A percentile compares a stretch with the other conserved stretches of the same genome.
These are phyloP conservation scores for Nissolia schottii DNA, from an alignment of 306 rosid species.

Conservation along the genomic window DNA sequence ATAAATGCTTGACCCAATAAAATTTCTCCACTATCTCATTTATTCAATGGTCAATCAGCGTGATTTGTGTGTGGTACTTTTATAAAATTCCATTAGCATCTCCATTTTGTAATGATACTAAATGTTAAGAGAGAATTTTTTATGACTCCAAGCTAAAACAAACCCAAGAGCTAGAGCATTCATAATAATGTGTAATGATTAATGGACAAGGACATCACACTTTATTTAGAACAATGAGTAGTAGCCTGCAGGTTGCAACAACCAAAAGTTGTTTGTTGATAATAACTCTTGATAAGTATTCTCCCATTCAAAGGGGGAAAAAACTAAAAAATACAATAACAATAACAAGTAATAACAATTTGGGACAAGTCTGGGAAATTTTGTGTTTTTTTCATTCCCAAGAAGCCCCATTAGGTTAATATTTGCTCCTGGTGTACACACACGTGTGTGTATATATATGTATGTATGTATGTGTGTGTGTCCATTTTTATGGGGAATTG, in stretches of 20 bases:
- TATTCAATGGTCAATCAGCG: neutral
- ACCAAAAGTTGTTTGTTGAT: neutral
- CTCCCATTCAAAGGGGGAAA: too few species aligned
- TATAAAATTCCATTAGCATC: neutral
- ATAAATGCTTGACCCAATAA: too few species aligned
- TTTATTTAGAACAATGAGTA: neutral
- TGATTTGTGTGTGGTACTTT: neutral
- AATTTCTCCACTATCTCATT: neutral
- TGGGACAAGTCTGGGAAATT: neutral
- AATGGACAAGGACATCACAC: neutral
- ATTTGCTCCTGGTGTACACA: neutral
- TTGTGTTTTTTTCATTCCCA: neutral
- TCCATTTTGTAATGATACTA: neutral
- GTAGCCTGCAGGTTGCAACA: neutral
- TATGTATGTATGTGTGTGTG: too few species aligned
- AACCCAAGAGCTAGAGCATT: neutral
- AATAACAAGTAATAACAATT: neutral
- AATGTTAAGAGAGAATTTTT: neutral
- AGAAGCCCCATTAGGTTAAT: neutral
- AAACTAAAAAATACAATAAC: too few species aligned
- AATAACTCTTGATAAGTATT: too few species aligned
- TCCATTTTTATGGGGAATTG: neutral
- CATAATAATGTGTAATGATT: constrained; percentile 18
- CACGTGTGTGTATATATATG: too few species aligned
- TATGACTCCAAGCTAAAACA: neutral